Evolutionary conservation across 371 early-diverging fungal genomes (phyloP).

Genomic region (Sporodiniella umbellata): DNA sequence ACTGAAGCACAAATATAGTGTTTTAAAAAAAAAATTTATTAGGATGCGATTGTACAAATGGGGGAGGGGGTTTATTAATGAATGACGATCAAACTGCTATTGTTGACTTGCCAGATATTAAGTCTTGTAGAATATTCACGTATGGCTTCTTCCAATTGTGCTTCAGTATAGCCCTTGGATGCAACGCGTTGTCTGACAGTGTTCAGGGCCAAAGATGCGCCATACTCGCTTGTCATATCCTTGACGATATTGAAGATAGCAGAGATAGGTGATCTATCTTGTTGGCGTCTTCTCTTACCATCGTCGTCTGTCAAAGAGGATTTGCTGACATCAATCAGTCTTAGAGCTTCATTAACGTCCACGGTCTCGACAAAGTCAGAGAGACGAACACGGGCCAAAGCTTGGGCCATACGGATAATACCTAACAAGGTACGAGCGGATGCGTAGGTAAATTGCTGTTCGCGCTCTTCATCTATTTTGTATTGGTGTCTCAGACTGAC

Average conservation of each 20-base stretch:
- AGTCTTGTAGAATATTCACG: conserved; percentile 57
- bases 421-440: conserved; percentile 88
- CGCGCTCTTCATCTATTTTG: conserved; percentile 59
- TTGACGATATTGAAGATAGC: conserved; percentile 63
- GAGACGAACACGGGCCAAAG: conserved; percentile 85
- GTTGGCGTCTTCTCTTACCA: conserved; percentile 30
- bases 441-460: conserved; percentile 58
- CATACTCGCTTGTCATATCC: conserved; percentile 32
- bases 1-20: too few species aligned
- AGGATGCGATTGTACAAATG: too few species aligned
- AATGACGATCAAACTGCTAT: conserved; percentile 59
- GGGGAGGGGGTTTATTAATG: too few species aligned
- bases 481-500: conserved; percentile 76
- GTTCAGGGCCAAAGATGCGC: conserved; percentile 30
- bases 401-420: conserved; percentile 91
- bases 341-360: conserved; percentile 95
- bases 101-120: conserved; percentile 28
- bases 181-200: conserved; percentile 68
- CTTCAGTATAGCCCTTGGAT: conserved; percentile 75
- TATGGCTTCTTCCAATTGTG: conserved; percentile 69
- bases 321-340: conserved; percentile 89
- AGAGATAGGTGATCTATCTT: conserved; percentile 44
- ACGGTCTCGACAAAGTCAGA: conserved; percentile 70
- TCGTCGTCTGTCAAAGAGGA: conserved; percentile 52
- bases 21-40: too few species aligned